Conservation (phyloP, 495 filamentous ascomycete genomes). For the Bryoglossum gracile region DNA sequence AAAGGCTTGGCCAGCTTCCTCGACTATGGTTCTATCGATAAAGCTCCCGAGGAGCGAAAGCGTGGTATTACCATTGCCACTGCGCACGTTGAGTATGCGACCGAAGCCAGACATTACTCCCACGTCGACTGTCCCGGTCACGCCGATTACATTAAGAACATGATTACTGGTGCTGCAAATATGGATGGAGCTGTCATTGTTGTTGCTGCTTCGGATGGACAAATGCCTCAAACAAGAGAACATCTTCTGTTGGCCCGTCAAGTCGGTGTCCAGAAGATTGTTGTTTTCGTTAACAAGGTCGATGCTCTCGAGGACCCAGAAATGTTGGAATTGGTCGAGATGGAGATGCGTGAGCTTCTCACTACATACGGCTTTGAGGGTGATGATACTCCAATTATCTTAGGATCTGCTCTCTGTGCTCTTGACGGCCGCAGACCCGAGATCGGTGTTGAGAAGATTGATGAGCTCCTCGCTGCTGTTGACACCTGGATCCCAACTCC, state of each 20-base stretch:
- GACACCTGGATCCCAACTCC: slow-evolving; percentile 96
- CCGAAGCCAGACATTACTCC: slow-evolving; percentile 87
- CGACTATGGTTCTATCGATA: slow-evolving; percentile 96
- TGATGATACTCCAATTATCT: slow-evolving; percentile 91
- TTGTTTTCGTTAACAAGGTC: slow-evolving; percentile 99
- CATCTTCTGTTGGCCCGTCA: slow-evolving; percentile 96
- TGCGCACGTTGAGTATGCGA: slow-evolving; percentile 96
- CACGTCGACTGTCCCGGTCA: slow-evolving; percentile 99
- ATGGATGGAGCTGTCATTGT: slow-evolving; percentile 99
- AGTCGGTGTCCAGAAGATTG: slow-evolving; percentile 94
- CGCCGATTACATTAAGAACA: slow-evolving; percentile 99
- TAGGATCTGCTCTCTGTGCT: slow-evolving; percentile 94
- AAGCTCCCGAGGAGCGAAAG: slow-evolving; percentile 97
- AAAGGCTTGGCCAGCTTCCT: slow-evolving; percentile 92
- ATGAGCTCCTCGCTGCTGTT: slow-evolving; percentile 80
- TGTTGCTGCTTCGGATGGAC: slow-evolving; percentile 95
- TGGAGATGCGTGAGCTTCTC: slow-evolving; percentile 98
- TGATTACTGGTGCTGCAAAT: slow-evolving; percentile 99
- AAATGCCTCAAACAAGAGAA: slow-evolving; percentile 99
- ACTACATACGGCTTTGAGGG: slow-evolving; percentile 92
- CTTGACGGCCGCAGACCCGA: slow-evolving; percentile 83
- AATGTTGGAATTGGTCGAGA: slow-evolving; percentile 99
- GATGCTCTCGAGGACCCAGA: slow-evolving; percentile 93
- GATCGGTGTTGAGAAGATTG: slow-evolving; percentile 77
- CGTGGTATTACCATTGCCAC: slow-evolving; percentile 99